These are phyloP conservation scores for Hibiscus syriacus DNA, from an alignment of 345 rosid genomes.

Conservation along the genomic window DNA sequence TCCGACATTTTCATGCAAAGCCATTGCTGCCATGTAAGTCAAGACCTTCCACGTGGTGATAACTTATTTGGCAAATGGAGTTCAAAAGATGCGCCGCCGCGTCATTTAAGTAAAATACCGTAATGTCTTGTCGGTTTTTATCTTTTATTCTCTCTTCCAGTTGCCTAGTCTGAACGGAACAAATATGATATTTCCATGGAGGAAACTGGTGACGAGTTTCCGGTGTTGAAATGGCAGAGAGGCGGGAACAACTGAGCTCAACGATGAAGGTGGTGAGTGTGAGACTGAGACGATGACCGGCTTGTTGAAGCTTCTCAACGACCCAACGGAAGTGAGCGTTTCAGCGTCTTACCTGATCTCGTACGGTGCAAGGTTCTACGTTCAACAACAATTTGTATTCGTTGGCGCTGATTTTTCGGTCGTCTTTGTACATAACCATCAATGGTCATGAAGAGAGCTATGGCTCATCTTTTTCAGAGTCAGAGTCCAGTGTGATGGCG, in stretches of 20 bases:
- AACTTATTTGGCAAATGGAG: too few species aligned
- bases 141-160: neutral
- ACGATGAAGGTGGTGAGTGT: neutral
- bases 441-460: slow-evolving; percentile 86
- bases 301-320: slow-evolving; percentile 35
- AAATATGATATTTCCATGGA: neutral
- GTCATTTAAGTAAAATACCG: neutral
- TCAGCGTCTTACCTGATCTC: neutral
- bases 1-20: neutral
- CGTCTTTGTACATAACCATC: slow-evolving; percentile 62
- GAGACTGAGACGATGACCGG: slow-evolving; percentile 3
- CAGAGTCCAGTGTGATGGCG: slow-evolving; percentile 63
- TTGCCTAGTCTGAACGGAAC: neutral
- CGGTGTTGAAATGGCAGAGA: neutral
- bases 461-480: slow-evolving; percentile 77
- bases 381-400: slow-evolving; percentile 65
- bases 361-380: slow-evolving; percentile 33
- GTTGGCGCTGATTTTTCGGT: slow-evolving; percentile 36
- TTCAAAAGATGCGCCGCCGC: too few species aligned
- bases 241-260: neutral
- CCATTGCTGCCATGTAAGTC: neutral
- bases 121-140: neutral
- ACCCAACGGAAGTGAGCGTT: neutral
- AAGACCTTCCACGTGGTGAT: neutral
- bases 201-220: neutral